phyloP scores from a whole-genome alignment of 2,329 filamentous ascomycete species.

The Fusarium dimerum region DNA sequence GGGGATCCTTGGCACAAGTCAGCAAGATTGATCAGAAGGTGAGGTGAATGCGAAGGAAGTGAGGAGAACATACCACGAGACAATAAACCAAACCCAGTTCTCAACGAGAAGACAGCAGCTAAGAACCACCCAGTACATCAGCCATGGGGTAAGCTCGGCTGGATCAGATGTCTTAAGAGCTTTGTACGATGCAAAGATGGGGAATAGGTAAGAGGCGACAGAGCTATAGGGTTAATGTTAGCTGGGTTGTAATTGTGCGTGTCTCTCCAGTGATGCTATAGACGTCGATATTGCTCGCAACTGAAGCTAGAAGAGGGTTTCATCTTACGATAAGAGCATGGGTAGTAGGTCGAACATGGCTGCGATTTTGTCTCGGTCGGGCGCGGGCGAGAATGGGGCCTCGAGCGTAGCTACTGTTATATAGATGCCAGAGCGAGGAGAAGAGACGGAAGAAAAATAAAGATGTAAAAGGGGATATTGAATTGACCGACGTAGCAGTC shows the following conservation, averaged over 20 bases:
- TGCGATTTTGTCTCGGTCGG: constrained; percentile 15
- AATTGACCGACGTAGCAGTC: neutral
- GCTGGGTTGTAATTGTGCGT: no score
- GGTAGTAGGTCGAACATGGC: constrained; percentile 77
- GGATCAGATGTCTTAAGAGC: constrained; percentile 91
- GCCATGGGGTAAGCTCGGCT: constrained; percentile 89
- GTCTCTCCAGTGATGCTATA: no score
- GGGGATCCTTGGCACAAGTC: constrained; percentile 62
- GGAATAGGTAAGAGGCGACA: constrained; percentile 86
- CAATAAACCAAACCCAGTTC: constrained; percentile 83
- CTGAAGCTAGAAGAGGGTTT: constrained; percentile 11
- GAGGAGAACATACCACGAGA: constrained; percentile 64
- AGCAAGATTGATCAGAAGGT: neutral
- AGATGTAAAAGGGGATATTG: neutral
- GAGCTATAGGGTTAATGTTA: constrained; percentile 55
- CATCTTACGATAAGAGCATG: constrained; percentile 73
- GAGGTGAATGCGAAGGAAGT: neutral
- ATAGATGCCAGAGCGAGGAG: neutral
- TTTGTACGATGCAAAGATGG: constrained; percentile 97
- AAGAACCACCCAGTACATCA: constrained; percentile 98
- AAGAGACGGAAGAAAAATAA: neutral
- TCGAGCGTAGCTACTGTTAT: neutral
- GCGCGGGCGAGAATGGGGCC: constrained; percentile 4
- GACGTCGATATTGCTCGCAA: constrained; percentile 14
- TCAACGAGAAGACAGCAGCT: constrained; percentile 80